Evolutionary conservation across 164 flowering plant species (phyloP), one percentile per base, ranked within the genome.

Genomic region (Vitis cinerea): DNA sequence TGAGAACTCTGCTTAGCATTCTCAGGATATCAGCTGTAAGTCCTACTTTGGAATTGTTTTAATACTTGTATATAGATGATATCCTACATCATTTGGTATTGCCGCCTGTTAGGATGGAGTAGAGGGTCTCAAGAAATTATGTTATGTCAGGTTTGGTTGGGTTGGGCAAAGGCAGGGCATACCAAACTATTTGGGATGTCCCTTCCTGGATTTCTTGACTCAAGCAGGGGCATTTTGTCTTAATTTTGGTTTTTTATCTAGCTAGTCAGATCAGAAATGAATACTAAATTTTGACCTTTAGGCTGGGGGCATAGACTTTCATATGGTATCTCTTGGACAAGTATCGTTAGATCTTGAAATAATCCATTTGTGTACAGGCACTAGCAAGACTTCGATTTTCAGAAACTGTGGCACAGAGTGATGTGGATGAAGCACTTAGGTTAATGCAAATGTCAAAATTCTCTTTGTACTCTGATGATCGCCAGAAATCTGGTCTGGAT

Each of bases 361-460:
- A 37, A 37, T 37, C 7, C 23, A 27, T 71, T 31, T 56, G 27
- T 59, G 64, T 67, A 17, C 81, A 96, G 99, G 97, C 99, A 73
- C 83, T 96, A 13, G 98, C 99, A 71, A 89, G 99, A 79, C 98
- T 96, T 15, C 86, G 99, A n/a, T 93, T 93, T 66, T 83, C 98
- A 10, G 91, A 90, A 48, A 79, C 85, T 37, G 94, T 96, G 61
- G 93, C 90, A 63, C 99, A 96, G 83, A 96, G 99, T 78, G 99
- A 96, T 79, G 97, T 96, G 69, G 99, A 96, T 70, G 99, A 96
- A 75, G 97, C 99, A 14, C 84, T 96, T 50, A 86, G 99, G 79
- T 73, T 93, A 76, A 96, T 96, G 97, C 98, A 93, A 78, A 96
- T 96, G 99, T 96, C 99, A 57, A 96, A 96, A 70, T 93, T 92